These are phyloP conservation scores for Fagus sylvatica DNA, from an alignment of 306 rosid species.

Conservation along the genomic window DNA sequence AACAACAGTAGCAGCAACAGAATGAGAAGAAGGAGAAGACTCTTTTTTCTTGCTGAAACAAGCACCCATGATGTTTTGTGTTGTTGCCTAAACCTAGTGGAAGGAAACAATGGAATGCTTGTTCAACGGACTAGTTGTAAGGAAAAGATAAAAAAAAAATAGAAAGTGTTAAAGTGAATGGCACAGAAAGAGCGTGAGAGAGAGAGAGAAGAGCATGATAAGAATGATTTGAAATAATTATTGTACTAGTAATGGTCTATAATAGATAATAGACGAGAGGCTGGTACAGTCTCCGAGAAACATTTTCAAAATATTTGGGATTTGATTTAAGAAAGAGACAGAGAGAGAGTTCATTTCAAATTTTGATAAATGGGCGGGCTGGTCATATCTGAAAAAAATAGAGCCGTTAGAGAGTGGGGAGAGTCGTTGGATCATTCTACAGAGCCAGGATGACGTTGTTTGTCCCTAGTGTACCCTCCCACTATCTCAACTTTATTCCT, in stretches of 20 bases:
- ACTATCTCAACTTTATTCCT: not conserved
- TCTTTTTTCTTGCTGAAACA: slow-evolving; percentile 83
- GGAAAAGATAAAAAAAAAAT: not conserved
- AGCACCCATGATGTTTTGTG: slow-evolving; percentile 62
- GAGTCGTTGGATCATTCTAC: not conserved
- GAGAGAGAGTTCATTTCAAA: not conserved
- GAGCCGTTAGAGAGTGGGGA: slow-evolving; percentile 8
- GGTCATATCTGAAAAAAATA: not conserved
- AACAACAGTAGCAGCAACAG: slow-evolving; percentile 24
- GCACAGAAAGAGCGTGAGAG: not conserved
- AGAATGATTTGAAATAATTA: not conserved
- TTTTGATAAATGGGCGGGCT: slow-evolving; percentile 2
- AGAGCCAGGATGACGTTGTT: not conserved
- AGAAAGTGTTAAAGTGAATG: not conserved
- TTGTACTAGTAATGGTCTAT: not conserved
- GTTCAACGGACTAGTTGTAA: not conserved
- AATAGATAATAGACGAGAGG: not conserved
- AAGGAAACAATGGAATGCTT: not conserved
- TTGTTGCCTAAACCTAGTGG: slow-evolving; percentile 1
- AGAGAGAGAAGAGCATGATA: not conserved
- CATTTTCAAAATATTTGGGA: not conserved
- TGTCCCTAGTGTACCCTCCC: not conserved
- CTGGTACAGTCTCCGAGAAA: not conserved
- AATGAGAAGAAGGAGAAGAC: slow-evolving; percentile 25
- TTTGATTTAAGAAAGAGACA: not conserved